These are phyloP conservation scores for Fusarium cicatricum DNA, from an alignment of 2,329 filamentous ascomycete species.

Conservation along the genomic window DNA sequence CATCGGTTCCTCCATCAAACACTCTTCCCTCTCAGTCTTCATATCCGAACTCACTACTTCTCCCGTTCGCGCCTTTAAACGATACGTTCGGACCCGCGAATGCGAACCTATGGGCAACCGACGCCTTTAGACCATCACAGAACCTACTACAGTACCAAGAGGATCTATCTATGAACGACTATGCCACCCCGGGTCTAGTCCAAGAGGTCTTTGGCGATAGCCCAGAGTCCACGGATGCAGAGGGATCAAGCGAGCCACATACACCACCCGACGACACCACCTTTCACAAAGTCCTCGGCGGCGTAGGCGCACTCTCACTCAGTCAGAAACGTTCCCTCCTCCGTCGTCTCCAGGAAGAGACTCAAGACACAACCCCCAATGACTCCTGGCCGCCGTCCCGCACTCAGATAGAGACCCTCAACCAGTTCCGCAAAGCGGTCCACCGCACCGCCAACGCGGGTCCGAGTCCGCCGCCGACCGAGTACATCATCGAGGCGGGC, in stretches of 20 bases:
- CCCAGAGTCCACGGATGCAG: neutral
- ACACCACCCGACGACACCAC: constrained; percentile 4
- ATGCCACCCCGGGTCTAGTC: neutral
- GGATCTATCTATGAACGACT: neutral
- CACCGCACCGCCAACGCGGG: constrained; percentile 20
- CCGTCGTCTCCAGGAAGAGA: constrained; percentile 32
- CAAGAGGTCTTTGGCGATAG: constrained; percentile 16
- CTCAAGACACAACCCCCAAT: neutral
- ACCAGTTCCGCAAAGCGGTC: constrained; percentile 35
- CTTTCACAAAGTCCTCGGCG: constrained; percentile 23
- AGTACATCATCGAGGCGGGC: constrained; percentile 31
- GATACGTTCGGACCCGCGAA: neutral
- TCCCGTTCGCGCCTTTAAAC: neutral
- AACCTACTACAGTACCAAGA: neutral
- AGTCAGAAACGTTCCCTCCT: constrained; percentile 36
- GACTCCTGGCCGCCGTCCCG: constrained; percentile 13
- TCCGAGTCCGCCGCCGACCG: constrained; percentile 22
- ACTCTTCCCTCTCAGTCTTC: neutral
- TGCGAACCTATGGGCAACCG: constrained; percentile 2
- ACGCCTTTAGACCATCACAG: neutral
- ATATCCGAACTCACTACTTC: neutral
- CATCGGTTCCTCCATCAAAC: neutral
- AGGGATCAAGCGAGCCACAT: neutral
- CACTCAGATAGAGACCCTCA: constrained; percentile 31
- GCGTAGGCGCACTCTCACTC: constrained; percentile 25